Percentiles rank a stretch among this genome's conserved stretches.
phyloP scores from a whole-genome alignment of 1,284 basidiomycete species.

The Ganoderma sinense region DNA sequence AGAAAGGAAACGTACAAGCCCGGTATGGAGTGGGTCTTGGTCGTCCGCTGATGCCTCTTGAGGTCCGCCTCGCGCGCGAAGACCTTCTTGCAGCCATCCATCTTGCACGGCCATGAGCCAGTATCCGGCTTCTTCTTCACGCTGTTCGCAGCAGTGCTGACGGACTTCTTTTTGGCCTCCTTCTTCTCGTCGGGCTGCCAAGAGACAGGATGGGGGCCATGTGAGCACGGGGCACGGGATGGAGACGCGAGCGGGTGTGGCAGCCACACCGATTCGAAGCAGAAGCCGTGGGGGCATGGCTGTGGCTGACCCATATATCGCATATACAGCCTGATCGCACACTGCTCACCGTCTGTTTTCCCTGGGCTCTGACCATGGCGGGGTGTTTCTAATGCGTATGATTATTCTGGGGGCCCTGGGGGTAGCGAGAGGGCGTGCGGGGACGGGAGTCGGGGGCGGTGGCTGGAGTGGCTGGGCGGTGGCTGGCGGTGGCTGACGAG shows the following conservation, averaged over 20 bases:
- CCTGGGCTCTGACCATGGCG: slow-evolving; percentile 33
- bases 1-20: slow-evolving; percentile 61
- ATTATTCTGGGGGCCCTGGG: slow-evolving; percentile 2
- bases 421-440: not conserved
- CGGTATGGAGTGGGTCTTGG: slow-evolving; percentile 73
- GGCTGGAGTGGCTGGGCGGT: slow-evolving; percentile 27
- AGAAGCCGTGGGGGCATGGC: slow-evolving; percentile 28
- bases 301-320: slow-evolving; percentile 37
- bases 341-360: slow-evolving; percentile 37
- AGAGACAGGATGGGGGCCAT: slow-evolving; percentile 18
- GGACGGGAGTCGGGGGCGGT: slow-evolving; percentile 5
- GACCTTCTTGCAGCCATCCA: slow-evolving; percentile 78
- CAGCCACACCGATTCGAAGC: slow-evolving; percentile 21
- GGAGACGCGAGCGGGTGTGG: slow-evolving; percentile 8
- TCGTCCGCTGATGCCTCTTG: slow-evolving; percentile 79
- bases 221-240: slow-evolving; percentile 24
- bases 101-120: slow-evolving; percentile 77
- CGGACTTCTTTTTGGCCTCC: slow-evolving; percentile 48
- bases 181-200: slow-evolving; percentile 57
- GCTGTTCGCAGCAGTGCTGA: slow-evolving; percentile 35
- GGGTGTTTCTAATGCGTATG: not conserved
- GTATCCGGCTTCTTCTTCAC: slow-evolving; percentile 55
- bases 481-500: slow-evolving; percentile 31
- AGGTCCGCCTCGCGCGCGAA: slow-evolving; percentile 82
- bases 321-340: slow-evolving; percentile 24